Base-by-base conservation (phyloP, 805 yeast species). In the Ogataea pignaliae region DNA sequence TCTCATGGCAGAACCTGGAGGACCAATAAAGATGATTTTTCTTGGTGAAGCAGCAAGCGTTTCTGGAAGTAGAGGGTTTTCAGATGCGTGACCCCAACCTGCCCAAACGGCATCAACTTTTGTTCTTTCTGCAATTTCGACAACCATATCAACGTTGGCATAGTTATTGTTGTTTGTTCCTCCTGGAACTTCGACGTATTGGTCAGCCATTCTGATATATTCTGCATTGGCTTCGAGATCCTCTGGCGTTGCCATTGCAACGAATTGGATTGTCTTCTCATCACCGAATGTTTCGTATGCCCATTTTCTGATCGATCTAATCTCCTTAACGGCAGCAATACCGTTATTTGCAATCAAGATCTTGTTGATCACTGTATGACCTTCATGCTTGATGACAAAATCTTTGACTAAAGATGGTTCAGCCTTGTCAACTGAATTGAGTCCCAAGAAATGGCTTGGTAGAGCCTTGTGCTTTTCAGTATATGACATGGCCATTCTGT, bases 11-110 rank as follows among this genome's bases (percentile, higher is more conserved):
- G 89, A 83, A 35, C 97, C 98, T 53, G 99, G 99, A 49, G 99
- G 99, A 53, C 99, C 99, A 65, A 93, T 93, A 61, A 93, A 93
- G 44, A 93, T 76, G 58, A 95, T 85, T 60, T 78, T 86, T 66
- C 88, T 85, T 48, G 90, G 88, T 15, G 97, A 88, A n/a, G 84
- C 83, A 13, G 98, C 97, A 64, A 93, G 76, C 67, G 78, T 81
- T 68, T 93, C 99, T 28, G 99, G 99, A 53, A 93, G 78, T 38
- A 72, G 66, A 26, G 99, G 99, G 70, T 95, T 91, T 72, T 93
- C 99, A n/a, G 97, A 88, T 28, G 99, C 99, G 65, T 95, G 99
- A 59, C 99, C 99, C 99, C 99, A 93, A 59, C 99, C 99, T 31
- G 99, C 99, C 99, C 99, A 93, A 46, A 93, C 99, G 21, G 99